Evolutionary conservation across 2,329 filamentous ascomycete genomes (phyloP), one percentile per base, ranked within the genome.

Genomic region (Trichoderma lentiforme): DNA sequence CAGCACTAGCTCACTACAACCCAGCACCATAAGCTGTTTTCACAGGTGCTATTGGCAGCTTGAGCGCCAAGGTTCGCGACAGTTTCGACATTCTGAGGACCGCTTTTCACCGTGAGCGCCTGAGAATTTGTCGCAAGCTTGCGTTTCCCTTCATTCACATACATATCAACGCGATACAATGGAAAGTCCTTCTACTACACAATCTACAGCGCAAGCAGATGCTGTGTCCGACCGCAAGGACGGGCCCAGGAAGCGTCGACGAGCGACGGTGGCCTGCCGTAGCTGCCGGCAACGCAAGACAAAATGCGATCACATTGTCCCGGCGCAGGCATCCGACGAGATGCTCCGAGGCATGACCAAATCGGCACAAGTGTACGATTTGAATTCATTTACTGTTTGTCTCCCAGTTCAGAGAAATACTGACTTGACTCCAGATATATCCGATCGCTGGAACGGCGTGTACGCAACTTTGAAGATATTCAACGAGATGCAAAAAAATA

Each of bases 251-350:
- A 69, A 69, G 39, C 66, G 66, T 30, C 56, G 66, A 6, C 66
- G 66, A 26, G 66, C 66, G 26, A 69, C 66, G 8, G 66, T 69
- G 66, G 66, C 66, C 24, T 69, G 66, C 56, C 66, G 66, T 28
- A 69, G 66, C 24, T 69, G 66, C 39, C 66, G 66, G 14, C 66
- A 69, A 14, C 66, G 66, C 26, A 69, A 69, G 36, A 69, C 66
- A n/a, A 69, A 69, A 69, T 69, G 66, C 36, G 66, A 69, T 30
- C 66, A 69, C n/a, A 69, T 69, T 28, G 66, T 69, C 12, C 66
- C 66, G 5, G 66, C 66, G n/a, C 66, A 69, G n/a, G 66, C 66
- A 24, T 61, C 66, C 11, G 66, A 69, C 15, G 56, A 69, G 53
- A 69, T 69, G 66, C 66, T 69, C 51, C 66, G 66, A 3, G 66